These are phyloP conservation scores for Aspergillus homomorphus DNA, from an alignment of 495 filamentous ascomycete genomes.

Conservation along the genomic window DNA sequence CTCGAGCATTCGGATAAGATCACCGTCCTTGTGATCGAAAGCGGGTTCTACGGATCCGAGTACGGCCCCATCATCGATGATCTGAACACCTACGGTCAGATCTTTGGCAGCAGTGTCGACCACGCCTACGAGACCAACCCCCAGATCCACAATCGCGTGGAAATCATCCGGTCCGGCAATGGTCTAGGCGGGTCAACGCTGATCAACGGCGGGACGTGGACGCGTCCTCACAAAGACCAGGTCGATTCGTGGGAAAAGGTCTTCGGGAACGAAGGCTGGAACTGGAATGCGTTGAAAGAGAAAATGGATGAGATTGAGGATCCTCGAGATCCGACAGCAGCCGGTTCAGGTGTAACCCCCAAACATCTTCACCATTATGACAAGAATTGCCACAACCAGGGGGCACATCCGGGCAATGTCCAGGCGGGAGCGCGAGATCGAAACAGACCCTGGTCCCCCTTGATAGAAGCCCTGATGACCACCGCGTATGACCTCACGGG, in stretches of 20 bases:
- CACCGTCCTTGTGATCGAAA: conserved; percentile 53
- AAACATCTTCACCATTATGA: too few relatives aligned
- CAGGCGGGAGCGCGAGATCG: conserved; percentile 23
- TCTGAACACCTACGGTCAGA: conserved; percentile 33
- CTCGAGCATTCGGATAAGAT: conserved; percentile 44
- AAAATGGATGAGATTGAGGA: conserved; percentile 34
- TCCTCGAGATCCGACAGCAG: too few relatives aligned
- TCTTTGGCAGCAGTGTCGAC: conserved; percentile 30
- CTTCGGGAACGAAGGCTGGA: conserved; percentile 49
- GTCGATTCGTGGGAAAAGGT: conserved; percentile 52
- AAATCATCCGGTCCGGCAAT: conserved; percentile 24
- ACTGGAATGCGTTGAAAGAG: conserved; percentile 45
- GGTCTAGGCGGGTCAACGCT: conserved; percentile 53
- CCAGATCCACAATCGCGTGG: conserved; percentile 17
- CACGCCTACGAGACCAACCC: conserved; percentile 17
- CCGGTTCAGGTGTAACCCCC: too few relatives aligned
- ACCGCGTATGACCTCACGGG: conserved; percentile 13
- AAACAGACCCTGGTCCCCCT: conserved; percentile 18
- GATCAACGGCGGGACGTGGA: conserved; percentile 52
- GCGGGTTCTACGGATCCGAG: conserved; percentile 35
- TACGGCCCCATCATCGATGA: conserved; percentile 32
- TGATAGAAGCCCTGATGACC: conserved; percentile 25
- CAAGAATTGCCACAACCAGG: too few relatives aligned
- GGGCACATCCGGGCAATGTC: too few relatives aligned
- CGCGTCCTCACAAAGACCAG: conserved; percentile 40